Evolutionary conservation across 371 early-diverging fungal genomes (phyloP).

Genomic region (Phascolomyces articulosus): DNA sequence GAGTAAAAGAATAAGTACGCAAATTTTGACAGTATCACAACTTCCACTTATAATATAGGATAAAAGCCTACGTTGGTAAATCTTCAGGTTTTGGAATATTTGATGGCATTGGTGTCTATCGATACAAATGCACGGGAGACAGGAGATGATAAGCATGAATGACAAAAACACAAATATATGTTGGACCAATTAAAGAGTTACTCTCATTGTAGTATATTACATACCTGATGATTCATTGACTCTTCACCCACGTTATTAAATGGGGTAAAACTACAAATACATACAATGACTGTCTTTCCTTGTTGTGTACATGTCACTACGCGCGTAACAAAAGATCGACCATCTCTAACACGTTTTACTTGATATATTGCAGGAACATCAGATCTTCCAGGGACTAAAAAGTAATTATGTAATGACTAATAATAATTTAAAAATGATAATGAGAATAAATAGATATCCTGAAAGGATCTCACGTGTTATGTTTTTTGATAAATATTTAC

Average conservation of each 20-base stretch:
- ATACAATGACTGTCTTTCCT: conserved; percentile 41
- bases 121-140: background rate
- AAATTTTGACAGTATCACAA: background rate
- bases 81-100: conserved; percentile 26
- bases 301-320: conserved; percentile 41
- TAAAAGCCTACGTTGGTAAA: conserved; percentile 26
- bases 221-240: conserved; percentile 41
- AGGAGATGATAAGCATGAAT: too few relatives aligned
- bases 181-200: too few relatives aligned
- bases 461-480: too few relatives aligned
- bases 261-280: conserved; percentile 39
- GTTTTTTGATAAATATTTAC: conserved; percentile 16
- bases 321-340: conserved; percentile 49
- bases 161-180: too few relatives aligned
- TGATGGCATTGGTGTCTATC: conserved; percentile 28
- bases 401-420: conserved; percentile 45
- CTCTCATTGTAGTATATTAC: background rate
- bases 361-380: conserved; percentile 45
- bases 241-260: conserved; percentile 13
- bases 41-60: background rate
- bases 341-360: conserved; percentile 41
- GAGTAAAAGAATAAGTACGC: background rate
- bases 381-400: conserved; percentile 38
- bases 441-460: too few relatives aligned
- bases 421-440: too few relatives aligned